These are phyloP conservation scores for Leonotis leonurus DNA, from an alignment of 257 asterid species.

Conservation along the genomic window DNA sequence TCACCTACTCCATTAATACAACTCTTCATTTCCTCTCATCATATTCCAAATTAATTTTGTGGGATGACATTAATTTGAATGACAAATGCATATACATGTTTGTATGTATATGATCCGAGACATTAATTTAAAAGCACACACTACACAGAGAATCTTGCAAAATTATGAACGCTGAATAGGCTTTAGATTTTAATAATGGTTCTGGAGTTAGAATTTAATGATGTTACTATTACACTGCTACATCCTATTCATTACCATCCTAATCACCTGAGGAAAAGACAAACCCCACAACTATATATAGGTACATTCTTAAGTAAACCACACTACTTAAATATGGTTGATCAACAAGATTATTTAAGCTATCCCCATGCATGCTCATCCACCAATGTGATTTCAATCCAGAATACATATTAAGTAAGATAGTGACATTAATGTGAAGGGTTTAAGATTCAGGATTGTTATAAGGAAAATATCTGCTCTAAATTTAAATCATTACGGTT, in stretches of 20 bases:
- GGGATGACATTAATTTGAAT: too few species aligned
- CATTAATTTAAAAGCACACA: neutral
- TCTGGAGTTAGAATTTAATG: slow-evolving; percentile 15
- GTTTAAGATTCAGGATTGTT: too few species aligned
- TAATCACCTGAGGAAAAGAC: slow-evolving; percentile 3
- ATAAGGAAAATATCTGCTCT: too few species aligned
- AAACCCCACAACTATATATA: neutral
- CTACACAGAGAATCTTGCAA: neutral
- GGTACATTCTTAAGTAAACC: neutral
- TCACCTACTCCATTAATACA: neutral
- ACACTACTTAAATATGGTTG: too few species aligned
- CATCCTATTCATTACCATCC: neutral
- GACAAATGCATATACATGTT: neutral
- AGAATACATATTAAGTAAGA: too few species aligned
- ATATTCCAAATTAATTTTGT: neutral
- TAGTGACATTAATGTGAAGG: too few species aligned
- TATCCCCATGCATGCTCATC: too few species aligned
- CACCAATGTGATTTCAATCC: too few species aligned
- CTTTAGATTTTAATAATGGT: slow-evolving; percentile 12
- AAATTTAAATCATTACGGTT: too few species aligned
- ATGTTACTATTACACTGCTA: slow-evolving; percentile 1
- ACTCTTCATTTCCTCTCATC: too few species aligned
- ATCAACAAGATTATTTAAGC: too few species aligned
- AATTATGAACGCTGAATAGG: neutral
- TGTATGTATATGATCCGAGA: neutral